phyloP scores from a whole-genome alignment of 2,329 filamentous ascomycete species.

The Rhynchosporium agropyri region DNA sequence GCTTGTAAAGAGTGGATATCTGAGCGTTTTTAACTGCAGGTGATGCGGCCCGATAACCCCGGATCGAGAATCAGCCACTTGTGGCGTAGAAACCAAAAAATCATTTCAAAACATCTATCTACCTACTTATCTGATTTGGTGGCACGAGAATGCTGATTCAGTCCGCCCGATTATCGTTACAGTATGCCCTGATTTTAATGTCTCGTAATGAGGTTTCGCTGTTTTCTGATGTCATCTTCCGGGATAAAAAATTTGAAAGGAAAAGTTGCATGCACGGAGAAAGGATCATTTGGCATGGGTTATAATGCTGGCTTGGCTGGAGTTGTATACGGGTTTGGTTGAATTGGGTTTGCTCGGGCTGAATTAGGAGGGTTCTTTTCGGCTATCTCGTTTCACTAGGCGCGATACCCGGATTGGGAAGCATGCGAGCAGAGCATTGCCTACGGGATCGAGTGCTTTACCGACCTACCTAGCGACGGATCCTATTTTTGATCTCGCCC shows the following conservation, averaged over 20 bases:
- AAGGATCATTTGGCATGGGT: neutral
- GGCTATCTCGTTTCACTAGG: neutral
- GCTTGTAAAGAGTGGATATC: slow-evolving; percentile 31
- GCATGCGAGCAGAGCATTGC: slow-evolving; percentile 14
- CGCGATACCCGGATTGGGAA: slow-evolving; percentile 10
- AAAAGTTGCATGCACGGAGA: neutral
- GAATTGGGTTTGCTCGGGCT: neutral
- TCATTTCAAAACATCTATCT: slow-evolving; percentile 2
- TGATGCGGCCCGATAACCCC: slow-evolving; percentile 22
- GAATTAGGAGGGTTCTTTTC: neutral
- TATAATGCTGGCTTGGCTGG: neutral
- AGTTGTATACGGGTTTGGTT: neutral
- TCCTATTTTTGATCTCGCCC: neutral
- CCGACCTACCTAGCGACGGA: neutral
- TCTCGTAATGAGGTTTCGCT: slow-evolving; percentile 14
- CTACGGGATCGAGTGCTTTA: neutral
- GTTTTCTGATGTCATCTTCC: neutral
- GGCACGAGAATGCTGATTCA: neutral
- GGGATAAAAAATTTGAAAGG: too few species aligned
- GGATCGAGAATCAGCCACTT: slow-evolving; percentile 8
- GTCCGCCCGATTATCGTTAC: slow-evolving; percentile 10
- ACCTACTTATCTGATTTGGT: slow-evolving; percentile 2
- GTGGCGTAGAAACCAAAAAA: slow-evolving; percentile 7
- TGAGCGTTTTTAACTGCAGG: slow-evolving; percentile 25
- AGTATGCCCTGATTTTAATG: slow-evolving; percentile 24